Percentiles rank a stretch among this genome's conserved stretches.
Conservation (phyloP, 495 filamentous ascomycete genomes). For the Penicillium herquei region DNA sequence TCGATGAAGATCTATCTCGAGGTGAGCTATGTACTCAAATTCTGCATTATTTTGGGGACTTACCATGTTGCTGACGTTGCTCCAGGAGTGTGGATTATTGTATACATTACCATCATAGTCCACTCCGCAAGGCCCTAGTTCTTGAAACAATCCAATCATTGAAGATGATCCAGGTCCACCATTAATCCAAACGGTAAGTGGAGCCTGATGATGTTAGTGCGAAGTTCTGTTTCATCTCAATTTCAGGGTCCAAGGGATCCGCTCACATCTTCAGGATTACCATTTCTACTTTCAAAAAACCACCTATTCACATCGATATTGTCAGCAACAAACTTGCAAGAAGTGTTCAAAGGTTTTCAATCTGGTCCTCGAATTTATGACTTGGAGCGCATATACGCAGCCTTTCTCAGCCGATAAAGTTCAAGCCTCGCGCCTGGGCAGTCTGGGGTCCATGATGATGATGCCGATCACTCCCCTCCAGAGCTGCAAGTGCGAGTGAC, state of each 20-base stretch:
- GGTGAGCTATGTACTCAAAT: not conserved
- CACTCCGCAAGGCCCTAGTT: conserved; percentile 61
- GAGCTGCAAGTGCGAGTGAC: no score
- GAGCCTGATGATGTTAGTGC: conserved; percentile 32
- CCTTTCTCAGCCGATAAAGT: not conserved
- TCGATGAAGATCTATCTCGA: conserved; percentile 46
- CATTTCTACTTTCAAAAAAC: conserved; percentile 61
- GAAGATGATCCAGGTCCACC: conserved; percentile 56
- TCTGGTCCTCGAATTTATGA: no score
- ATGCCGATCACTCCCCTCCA: no score
- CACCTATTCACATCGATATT: conserved; percentile 28
- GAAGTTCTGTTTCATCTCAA: not conserved
- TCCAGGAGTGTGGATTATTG: conserved; percentile 61
- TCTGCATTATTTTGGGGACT: not conserved
- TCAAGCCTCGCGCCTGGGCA: not conserved
- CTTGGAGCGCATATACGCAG: not conserved
- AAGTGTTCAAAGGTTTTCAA: no score
- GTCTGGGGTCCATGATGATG: no score
- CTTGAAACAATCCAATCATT: conserved; percentile 64
- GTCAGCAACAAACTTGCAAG: not conserved
- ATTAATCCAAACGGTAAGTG: conserved; percentile 64
- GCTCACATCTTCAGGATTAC: conserved; percentile 40
- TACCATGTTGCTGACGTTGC: conserved; percentile 57
- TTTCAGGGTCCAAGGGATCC: not conserved
- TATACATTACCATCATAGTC: conserved; percentile 47